Percentiles rank a stretch among this genome's conserved stretches.
Evolutionary conservation across 495 filamentous ascomycete species (phyloP).

Genomic region (Oleoguttula mirabilis): DNA sequence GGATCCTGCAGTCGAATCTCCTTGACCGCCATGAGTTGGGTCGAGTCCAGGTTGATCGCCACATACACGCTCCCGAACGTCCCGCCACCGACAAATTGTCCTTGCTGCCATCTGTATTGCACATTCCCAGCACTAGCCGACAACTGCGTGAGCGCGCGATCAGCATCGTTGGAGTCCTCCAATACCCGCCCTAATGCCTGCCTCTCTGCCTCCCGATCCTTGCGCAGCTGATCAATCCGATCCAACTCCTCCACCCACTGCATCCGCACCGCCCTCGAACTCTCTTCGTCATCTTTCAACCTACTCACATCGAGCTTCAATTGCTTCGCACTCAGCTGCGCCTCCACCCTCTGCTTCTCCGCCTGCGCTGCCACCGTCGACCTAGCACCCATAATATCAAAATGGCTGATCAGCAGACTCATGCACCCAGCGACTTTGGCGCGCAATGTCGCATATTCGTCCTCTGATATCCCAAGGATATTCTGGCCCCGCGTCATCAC

Average conservation of each 20-base stretch:
- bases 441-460: slow-evolving; percentile 68
- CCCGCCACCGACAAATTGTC: slow-evolving; percentile 90
- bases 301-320: slow-evolving; percentile 62
- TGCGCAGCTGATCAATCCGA: slow-evolving; percentile 64
- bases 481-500: slow-evolving; percentile 86
- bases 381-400: slow-evolving; percentile 95
- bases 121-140: slow-evolving; percentile 92
- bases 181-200: slow-evolving; percentile 80
- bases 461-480: slow-evolving; percentile 73
- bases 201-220: slow-evolving; percentile 72
- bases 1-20: slow-evolving; percentile 96
- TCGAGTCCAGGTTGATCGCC: slow-evolving; percentile 91
- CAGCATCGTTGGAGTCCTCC: slow-evolving; percentile 88
- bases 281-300: slow-evolving; percentile 75
- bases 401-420: slow-evolving; percentile 93
- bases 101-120: slow-evolving; percentile 92
- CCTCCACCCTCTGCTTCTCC: slow-evolving; percentile 72
- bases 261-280: slow-evolving; percentile 55
- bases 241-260: slow-evolving; percentile 57
- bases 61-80: slow-evolving; percentile 96
- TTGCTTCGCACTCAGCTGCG: slow-evolving; percentile 53
- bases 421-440: slow-evolving; percentile 93
- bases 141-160: slow-evolving; percentile 83
- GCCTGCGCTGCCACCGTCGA: slow-evolving; percentile 85
- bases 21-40: slow-evolving; percentile 95